Conservation (phyloP, 345 rosid species). For the Arabidopsis arenosa region DNA sequence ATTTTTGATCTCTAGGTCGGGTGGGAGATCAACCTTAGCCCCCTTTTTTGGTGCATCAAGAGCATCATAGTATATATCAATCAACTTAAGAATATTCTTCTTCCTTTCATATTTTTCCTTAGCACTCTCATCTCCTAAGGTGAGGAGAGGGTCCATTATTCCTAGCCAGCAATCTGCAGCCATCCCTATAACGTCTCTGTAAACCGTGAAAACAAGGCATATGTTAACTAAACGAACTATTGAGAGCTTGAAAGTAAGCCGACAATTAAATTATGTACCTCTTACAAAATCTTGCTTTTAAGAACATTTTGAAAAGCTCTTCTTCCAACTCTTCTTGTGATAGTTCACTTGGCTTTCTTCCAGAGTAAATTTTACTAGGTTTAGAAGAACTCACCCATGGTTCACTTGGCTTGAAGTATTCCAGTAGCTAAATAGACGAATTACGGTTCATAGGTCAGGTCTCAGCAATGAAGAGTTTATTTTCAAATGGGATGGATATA, state of each 20-base stretch:
- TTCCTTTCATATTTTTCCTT: conserved; percentile 51
- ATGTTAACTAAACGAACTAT: background rate
- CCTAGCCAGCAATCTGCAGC: conserved; percentile 78
- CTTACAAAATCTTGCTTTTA: conserved; percentile 59
- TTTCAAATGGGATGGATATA: background rate
- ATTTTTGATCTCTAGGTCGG: conserved; percentile 43
- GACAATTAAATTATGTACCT: conserved; percentile 48
- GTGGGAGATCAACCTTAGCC: conserved; percentile 62
- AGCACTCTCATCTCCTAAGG: conserved; percentile 44
- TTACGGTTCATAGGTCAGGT: background rate
- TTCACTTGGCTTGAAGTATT: conserved; percentile 52
- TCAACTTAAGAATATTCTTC: conserved; percentile 48
- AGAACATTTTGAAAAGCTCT: conserved; percentile 62
- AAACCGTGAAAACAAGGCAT: conserved; percentile 38
- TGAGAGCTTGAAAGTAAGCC: background rate
- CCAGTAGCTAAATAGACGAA: conserved; percentile 54
- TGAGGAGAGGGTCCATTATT: conserved; percentile 75
- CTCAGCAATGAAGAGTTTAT: conserved; percentile 13
- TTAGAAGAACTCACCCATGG: conserved; percentile 55
- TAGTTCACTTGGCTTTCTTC: conserved; percentile 50
- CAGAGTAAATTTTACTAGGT: conserved; percentile 14
- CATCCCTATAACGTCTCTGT: conserved; percentile 57
- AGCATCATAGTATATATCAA: conserved; percentile 77
- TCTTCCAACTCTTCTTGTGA: conserved; percentile 58
- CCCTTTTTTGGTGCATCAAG: conserved; percentile 75